Evolutionary conservation across 140 eudicot genomes (phyloP), one percentile per base, ranked within the genome.

Genomic region (Bidens hawaiensis): DNA sequence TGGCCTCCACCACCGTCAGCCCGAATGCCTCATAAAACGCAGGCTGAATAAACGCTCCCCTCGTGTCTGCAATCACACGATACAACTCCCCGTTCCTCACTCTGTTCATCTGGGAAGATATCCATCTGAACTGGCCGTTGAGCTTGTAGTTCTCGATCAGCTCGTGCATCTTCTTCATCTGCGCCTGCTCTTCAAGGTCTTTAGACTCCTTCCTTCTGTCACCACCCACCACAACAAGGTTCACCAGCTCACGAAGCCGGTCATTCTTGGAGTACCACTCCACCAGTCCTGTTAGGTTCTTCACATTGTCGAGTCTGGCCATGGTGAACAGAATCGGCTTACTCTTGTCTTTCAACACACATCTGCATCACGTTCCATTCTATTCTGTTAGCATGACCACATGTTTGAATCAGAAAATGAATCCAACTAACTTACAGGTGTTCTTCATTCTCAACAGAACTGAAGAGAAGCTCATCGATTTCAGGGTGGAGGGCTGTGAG

Each of bases 211-310:
- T 90, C 75, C 97, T 83, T 21, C 97, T 26, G 81, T 90, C 97
- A 22, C 97, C 97, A 18, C 95, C 97, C 9, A 90, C 97, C 43
- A 90, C 95, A 12, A 90, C 97, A 5, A 90, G 97, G 75, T 90
- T 90, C 6, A 70, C 95, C 72, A 90, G 43, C 27, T 86, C 95
- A 25, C 97, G 79, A 14, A 90, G 90, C 31, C 60, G 69, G 12
- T 83, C 82, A 14, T 72, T 90, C 84, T 90, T 90, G 8, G 95
- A 95, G 42, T 89, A 89, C 89, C 84, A 75, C 63, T 89, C 97
- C 21, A 89, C 97, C 15, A 89, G 80, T 6, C 97, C 97, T 0
- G 97, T 82, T 53, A 89, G 63, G 82, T 89, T 89, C 76, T 89
- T 89, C 70, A 89, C 97, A 10, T 79, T 78, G 76, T 89, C 97